These are phyloP conservation scores for Cryphonectria parasitica DNA, from an alignment of 2,329 filamentous ascomycete genomes.

Conservation along the genomic window DNA sequence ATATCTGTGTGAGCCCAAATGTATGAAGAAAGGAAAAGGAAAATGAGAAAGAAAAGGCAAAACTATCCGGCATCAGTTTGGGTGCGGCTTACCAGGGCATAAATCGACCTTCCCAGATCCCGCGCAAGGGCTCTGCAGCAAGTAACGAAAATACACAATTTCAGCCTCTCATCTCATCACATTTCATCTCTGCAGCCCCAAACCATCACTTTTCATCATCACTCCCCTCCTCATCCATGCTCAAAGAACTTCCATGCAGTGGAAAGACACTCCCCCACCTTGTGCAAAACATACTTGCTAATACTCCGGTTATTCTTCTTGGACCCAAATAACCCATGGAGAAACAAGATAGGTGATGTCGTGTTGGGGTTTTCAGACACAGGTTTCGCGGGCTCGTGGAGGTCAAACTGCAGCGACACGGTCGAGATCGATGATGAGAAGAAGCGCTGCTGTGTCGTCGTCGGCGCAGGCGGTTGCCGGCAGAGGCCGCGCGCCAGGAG, in stretches of 20 bases:
- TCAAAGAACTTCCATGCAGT: too few relatives aligned
- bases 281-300: conserved; percentile 70
- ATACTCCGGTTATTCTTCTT: conserved; percentile 95
- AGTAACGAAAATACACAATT: conserved; percentile 21
- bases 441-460: conserved; percentile 1
- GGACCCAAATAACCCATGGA: conserved; percentile 92
- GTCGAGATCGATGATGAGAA: conserved; percentile 21
- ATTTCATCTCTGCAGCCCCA: neutral
- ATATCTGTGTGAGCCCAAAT: too few relatives aligned
- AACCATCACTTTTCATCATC: neutral
- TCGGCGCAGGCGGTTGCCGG: conserved; percentile 13
- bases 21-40: neutral
- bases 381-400: conserved; percentile 61
- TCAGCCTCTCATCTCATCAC: conserved; percentile 5
- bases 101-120: conserved; percentile 79
- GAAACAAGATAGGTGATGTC: conserved; percentile 73
- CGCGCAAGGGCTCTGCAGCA: conserved; percentile 72
- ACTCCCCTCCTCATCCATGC: neutral
- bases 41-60: neutral
- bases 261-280: neutral
- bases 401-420: conserved; percentile 63
- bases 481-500: conserved; percentile 17
- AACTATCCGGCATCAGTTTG: neutral
- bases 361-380: conserved; percentile 43
- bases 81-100: conserved; percentile 69